Conservation (phyloP, 2,329 filamentous ascomycete species). For the Exutisphaerella laricina region DNA sequence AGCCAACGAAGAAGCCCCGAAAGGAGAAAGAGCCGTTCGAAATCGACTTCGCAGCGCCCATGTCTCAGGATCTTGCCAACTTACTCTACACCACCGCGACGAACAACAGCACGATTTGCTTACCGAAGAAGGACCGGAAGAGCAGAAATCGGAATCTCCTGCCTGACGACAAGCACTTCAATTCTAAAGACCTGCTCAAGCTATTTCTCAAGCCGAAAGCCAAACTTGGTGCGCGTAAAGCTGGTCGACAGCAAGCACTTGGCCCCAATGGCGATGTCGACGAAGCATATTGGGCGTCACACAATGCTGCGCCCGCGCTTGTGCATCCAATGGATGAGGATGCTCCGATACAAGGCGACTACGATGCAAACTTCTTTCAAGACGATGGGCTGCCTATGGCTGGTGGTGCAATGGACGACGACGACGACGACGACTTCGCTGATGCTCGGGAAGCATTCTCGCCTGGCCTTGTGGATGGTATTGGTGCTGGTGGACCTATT, state of each 20-base stretch:
- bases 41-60: slow-evolving; percentile 77
- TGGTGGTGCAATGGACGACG: slow-evolving; percentile 62
- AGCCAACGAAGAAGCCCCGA: slow-evolving; percentile 61
- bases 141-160: slow-evolving; percentile 88
- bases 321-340: slow-evolving; percentile 42
- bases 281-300: slow-evolving; percentile 87
- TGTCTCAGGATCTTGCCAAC: slow-evolving; percentile 66
- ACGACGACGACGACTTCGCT: slow-evolving; percentile 61
- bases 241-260: slow-evolving; percentile 35
- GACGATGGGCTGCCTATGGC: slow-evolving; percentile 69
- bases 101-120: slow-evolving; percentile 71
- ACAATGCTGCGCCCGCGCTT: slow-evolving; percentile 39
- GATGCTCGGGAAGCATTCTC: slow-evolving; percentile 77
- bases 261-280: slow-evolving; percentile 74
- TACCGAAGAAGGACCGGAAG: slow-evolving; percentile 94
- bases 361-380: slow-evolving; percentile 96
- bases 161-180: slow-evolving; percentile 97
- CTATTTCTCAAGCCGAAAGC: slow-evolving; percentile 95
- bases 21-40: slow-evolving; percentile 97
- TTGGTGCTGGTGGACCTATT: slow-evolving; percentile 31
- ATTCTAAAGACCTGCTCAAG: slow-evolving; percentile 79
- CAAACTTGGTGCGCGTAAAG: slow-evolving; percentile 64
- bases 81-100: slow-evolving; percentile 74
- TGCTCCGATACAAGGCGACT: slow-evolving; percentile 68
- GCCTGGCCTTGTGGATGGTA: slow-evolving; percentile 50